Conservation (phyloP, 495 filamentous ascomycete genomes). For the Clohesyomyces aquaticus region DNA sequence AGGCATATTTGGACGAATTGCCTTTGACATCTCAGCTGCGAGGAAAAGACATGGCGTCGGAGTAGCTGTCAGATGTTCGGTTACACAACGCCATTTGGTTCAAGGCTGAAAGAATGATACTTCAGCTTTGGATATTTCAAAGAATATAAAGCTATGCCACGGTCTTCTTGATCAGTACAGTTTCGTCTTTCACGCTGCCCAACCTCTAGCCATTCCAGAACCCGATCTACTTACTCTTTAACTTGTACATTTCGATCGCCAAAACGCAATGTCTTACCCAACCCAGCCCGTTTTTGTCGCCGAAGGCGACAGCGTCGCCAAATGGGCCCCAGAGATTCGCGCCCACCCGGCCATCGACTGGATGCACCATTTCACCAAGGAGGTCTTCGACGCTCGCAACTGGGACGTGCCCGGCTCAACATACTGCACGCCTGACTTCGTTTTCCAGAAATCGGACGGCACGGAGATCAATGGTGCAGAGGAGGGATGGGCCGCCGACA, state of each 20-base stretch:
- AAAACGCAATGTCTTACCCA: conserved; percentile 8
- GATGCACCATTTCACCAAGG: conserved; percentile 6
- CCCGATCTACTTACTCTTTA: too few species aligned
- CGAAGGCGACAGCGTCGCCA: conserved; percentile 3
- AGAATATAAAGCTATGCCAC: too few species aligned
- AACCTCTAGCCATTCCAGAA: not conserved
- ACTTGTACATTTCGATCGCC: too few species aligned
- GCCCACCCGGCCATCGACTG: conserved; percentile 4
- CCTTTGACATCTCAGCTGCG: too few species aligned
- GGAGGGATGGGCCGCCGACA: conserved; percentile 10
- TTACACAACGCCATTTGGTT: too few species aligned
- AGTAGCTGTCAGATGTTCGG: too few species aligned
- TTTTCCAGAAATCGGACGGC: conserved; percentile 17
- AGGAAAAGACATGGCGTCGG: too few species aligned
- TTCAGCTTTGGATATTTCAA: too few species aligned
- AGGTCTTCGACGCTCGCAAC: conserved; percentile 1
- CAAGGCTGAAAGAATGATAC: too few species aligned
- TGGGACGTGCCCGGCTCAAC: conserved; percentile 1
- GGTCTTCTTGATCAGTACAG: too few species aligned
- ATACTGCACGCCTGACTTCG: conserved; percentile 1
- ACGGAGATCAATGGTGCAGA: conserved; percentile 15
- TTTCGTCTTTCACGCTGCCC: not conserved
- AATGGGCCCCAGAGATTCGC: conserved; percentile 2
- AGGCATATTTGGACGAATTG: not conserved
- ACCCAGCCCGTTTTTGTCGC: conserved; percentile 3